These are phyloP conservation scores for Yarrowia sp. DNA, from an alignment of 805 yeast genomes.

Conservation along the genomic window DNA sequence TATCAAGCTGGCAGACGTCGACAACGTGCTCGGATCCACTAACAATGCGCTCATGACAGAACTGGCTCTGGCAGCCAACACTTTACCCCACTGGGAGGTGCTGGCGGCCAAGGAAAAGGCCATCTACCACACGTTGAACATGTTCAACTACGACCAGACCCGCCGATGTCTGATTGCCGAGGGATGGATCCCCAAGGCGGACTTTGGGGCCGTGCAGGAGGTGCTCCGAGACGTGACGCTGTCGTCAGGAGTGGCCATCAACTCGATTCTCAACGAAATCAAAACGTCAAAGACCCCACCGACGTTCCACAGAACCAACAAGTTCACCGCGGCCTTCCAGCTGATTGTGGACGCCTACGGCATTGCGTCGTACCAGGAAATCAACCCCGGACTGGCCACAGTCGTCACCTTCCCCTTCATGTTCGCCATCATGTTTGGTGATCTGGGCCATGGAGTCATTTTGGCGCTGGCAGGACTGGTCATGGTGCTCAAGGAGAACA, in stretches of 20 bases:
- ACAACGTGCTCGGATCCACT: slow-evolving; percentile 67
- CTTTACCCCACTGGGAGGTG: slow-evolving; percentile 75
- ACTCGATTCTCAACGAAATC: slow-evolving; percentile 62
- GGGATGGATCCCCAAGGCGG: slow-evolving; percentile 92
- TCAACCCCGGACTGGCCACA: slow-evolving; percentile 94
- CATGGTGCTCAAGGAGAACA: slow-evolving; percentile 74
- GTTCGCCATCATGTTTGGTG: slow-evolving; percentile 99
- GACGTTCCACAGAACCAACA: slow-evolving; percentile 88
- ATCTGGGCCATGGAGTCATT: slow-evolving; percentile 92
- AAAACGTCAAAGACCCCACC: slow-evolving; percentile 89
- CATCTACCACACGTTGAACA: slow-evolving; percentile 76
- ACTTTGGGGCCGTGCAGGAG: slow-evolving; percentile 63
- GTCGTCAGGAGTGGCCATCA: slow-evolving; percentile 51
- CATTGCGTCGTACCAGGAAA: slow-evolving; percentile 88
- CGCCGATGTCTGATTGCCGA: slow-evolving; percentile 90
- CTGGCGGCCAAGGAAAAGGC: slow-evolving; percentile 79
- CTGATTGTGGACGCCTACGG: slow-evolving; percentile 95
- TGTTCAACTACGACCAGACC: slow-evolving; percentile 78
- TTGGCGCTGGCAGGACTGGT: slow-evolving; percentile 73
- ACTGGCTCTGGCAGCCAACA: slow-evolving; percentile 74
- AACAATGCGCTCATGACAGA: slow-evolving; percentile 75
- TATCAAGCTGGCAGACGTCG: slow-evolving; percentile 59
- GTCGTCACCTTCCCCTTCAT: slow-evolving; percentile 95
- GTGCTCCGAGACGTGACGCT: slow-evolving; percentile 70
- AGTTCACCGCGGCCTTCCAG: slow-evolving; percentile 92